Percentiles rank a stretch among this genome's conserved stretches.
Evolutionary conservation across 371 early-diverging fungal species (phyloP).

Genomic region (Saksenaea vasiformis): DNA sequence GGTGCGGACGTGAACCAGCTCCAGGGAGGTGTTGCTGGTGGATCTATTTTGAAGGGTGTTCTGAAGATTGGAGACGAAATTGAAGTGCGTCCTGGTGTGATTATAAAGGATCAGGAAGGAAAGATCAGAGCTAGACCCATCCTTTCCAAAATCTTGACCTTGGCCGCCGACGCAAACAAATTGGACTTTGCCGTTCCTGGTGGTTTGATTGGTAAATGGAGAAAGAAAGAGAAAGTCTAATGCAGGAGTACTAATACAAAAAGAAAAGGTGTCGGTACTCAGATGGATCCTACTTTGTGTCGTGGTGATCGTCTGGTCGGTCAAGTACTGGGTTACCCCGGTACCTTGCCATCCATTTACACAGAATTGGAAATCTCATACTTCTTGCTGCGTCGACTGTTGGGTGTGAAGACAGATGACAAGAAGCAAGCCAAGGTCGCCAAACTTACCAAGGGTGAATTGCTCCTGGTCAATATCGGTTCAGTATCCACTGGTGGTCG

Average conservation of each 20-base stretch:
- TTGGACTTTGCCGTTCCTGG: slow-evolving; percentile 99
- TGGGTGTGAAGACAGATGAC: slow-evolving; percentile 95
- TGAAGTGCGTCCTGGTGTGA: slow-evolving; percentile 99
- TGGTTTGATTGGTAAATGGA: slow-evolving; percentile 88
- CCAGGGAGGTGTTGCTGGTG: slow-evolving; percentile 99
- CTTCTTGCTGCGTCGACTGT: slow-evolving; percentile 94
- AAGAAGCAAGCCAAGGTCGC: slow-evolving; percentile 96
- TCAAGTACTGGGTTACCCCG: slow-evolving; percentile 97
- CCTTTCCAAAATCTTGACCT: slow-evolving; percentile 89
- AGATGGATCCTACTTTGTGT: slow-evolving; percentile 98
- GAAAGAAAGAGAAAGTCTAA: not conserved
- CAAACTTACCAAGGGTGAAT: slow-evolving; percentile 94
- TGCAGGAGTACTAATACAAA: not conserved
- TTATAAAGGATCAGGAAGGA: slow-evolving; percentile 91
- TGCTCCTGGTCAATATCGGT: slow-evolving; percentile 98
- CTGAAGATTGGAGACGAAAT: slow-evolving; percentile 97
- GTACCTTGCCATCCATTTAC: slow-evolving; percentile 96
- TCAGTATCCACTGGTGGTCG: slow-evolving; percentile 98
- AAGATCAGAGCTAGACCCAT: slow-evolving; percentile 92
- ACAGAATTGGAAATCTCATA: slow-evolving; percentile 96
- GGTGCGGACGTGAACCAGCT: slow-evolving; percentile 96
- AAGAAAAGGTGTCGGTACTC: slow-evolving; percentile 93
- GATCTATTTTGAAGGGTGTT: slow-evolving; percentile 97
- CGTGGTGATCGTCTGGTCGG: slow-evolving; percentile 99
- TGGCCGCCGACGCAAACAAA: slow-evolving; percentile 94